Conservation (phyloP, 345 rosid species). For the Gossypioides kirkii region DNA sequence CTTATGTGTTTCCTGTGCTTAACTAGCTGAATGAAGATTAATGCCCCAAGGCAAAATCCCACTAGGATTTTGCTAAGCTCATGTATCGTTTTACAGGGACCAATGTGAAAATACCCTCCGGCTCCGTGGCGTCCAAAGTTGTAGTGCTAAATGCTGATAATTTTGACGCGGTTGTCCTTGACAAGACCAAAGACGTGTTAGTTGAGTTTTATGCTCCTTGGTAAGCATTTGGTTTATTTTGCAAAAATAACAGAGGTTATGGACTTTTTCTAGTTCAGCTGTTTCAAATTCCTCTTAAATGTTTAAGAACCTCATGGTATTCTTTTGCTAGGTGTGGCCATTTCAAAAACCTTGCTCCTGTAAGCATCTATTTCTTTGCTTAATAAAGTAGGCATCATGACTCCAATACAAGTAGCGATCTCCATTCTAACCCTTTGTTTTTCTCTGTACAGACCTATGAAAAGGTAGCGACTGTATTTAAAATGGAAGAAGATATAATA, state of each 20-base stretch:
- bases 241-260: background rate
- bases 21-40: background rate
- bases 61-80: background rate
- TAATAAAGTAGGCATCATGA: background rate
- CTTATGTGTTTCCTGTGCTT: background rate
- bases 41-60: background rate
- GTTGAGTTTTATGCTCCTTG: slow-evolving; percentile 98
- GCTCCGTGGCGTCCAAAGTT: slow-evolving; percentile 58
- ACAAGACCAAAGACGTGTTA: slow-evolving; percentile 78
- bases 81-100: slow-evolving; percentile 50
- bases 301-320: background rate
- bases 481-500: slow-evolving; percentile 70
- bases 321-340: slow-evolving; percentile 78
- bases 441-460: slow-evolving; percentile 59
- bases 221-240: slow-evolving; percentile 30
- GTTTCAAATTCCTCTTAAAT: background rate
- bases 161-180: slow-evolving; percentile 74
- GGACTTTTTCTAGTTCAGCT: background rate
- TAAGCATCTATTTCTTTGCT: slow-evolving; percentile 32
- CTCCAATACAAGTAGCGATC: background rate
- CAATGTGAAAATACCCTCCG: slow-evolving; percentile 73
- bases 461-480: slow-evolving; percentile 84
- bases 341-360: slow-evolving; percentile 94
- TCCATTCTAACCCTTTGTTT: background rate
- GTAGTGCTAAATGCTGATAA: slow-evolving; percentile 68